Percentiles rank a stretch among this genome's conserved stretches.
These are phyloP conservation scores for Chrysoporthe puriensis DNA, from an alignment of 2,329 filamentous ascomycete genomes.

Conservation along the genomic window DNA sequence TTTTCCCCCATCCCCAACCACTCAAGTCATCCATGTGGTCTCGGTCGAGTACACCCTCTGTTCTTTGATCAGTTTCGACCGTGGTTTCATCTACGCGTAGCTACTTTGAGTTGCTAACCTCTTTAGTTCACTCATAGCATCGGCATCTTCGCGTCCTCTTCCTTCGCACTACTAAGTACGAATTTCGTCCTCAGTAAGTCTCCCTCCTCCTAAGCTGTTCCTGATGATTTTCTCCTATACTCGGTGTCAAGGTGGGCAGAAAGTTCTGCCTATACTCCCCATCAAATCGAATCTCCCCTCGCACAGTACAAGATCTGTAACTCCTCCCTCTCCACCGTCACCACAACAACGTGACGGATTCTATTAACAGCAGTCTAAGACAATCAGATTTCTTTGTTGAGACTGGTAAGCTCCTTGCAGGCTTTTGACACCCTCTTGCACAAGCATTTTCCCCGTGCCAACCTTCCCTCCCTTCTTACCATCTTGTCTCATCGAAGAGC, in stretches of 20 bases:
- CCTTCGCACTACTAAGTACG: neutral
- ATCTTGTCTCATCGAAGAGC: too few relatives aligned
- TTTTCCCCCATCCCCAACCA: neutral
- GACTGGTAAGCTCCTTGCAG: neutral
- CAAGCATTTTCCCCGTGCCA: neutral
- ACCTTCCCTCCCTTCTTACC: neutral
- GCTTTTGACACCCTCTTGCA: neutral
- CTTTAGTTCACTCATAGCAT: neutral
- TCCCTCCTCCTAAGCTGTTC: neutral
- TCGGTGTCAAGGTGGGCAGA: neutral
- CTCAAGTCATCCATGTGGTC: neutral
- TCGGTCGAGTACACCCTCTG: neutral
- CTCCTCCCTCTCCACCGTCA: neutral
- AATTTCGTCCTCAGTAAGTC: neutral
- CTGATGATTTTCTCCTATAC: neutral
- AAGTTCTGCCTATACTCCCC: neutral
- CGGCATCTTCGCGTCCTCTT: neutral
- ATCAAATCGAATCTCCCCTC: neutral
- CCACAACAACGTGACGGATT: neutral
- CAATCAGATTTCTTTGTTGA: neutral
- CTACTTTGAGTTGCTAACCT: neutral
- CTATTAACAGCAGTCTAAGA: neutral
- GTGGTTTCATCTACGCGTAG: neutral
- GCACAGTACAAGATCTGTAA: neutral
- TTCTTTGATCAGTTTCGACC: neutral